Evolutionary conservation across 176 grass and related monocot species (phyloP).

Genomic region (Lolium perenne): DNA sequence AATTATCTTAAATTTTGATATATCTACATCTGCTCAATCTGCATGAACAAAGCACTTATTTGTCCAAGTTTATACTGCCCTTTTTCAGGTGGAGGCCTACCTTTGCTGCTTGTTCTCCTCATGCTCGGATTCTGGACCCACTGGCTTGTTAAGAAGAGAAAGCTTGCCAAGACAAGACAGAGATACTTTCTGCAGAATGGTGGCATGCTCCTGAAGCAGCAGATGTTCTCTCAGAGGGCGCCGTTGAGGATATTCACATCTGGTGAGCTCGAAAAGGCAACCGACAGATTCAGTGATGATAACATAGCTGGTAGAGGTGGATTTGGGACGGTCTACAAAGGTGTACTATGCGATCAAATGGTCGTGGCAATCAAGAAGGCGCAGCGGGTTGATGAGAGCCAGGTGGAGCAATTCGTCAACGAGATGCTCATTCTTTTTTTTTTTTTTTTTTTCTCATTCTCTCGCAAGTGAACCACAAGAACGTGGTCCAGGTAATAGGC

Average conservation of each 20-base stretch:
- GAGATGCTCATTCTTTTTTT: constrained; percentile 31
- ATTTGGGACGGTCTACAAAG: constrained; percentile 20
- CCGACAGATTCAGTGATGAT: constrained; percentile 32
- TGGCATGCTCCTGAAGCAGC: constrained; percentile 17
- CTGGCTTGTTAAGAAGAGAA: no score
- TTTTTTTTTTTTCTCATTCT: no score
- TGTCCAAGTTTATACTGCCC: not conserved
- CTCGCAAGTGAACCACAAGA: constrained; percentile 19
- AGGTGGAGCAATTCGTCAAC: constrained; percentile 22
- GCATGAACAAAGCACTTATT: not conserved
- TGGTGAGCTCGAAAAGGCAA: constrained; percentile 36
- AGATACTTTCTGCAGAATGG: constrained; percentile 19
- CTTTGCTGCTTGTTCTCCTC: not conserved
- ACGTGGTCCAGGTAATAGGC: not conserved
- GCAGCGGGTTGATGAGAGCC: constrained; percentile 26
- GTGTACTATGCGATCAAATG: constrained; percentile 8
- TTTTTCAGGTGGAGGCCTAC: constrained; percentile 34
- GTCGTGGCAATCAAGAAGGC: constrained; percentile 47
- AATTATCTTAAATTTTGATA: not conserved
- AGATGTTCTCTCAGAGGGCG: constrained; percentile 6
- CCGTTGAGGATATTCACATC: constrained; percentile 29
- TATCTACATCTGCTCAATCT: not conserved
- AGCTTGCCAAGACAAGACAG: no score
- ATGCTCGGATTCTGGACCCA: not conserved
- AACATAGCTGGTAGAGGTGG: constrained; percentile 39